A percentile compares a stretch with the other conserved stretches of the same genome.
Conservation (phyloP, 1,284 basidiomycete species). For the Marasmius tenuissimus region DNA sequence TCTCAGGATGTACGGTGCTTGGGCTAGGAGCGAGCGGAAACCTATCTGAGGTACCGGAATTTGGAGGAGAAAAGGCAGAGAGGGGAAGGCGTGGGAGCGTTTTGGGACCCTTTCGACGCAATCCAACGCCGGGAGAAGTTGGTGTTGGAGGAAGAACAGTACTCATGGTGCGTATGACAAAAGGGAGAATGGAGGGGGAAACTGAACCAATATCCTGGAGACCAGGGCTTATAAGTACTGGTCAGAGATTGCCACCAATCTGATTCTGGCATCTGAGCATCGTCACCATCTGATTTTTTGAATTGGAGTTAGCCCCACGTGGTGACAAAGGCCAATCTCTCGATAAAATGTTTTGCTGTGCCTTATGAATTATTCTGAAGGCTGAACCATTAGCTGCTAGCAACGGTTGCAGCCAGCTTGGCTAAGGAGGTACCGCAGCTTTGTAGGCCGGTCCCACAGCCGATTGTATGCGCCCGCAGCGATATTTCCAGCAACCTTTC, state of each 20-base stretch:
- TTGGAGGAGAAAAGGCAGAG: slow-evolving; percentile 71
- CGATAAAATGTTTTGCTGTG: too few relatives aligned
- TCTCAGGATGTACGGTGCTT: slow-evolving; percentile 58
- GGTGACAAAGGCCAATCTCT: too few relatives aligned
- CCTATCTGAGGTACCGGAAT: slow-evolving; percentile 59
- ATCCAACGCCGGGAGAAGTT: slow-evolving; percentile 40
- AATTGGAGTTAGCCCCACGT: too few relatives aligned
- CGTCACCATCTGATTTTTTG: not conserved
- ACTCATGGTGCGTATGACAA: slow-evolving; percentile 22
- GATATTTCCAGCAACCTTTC: too few relatives aligned
- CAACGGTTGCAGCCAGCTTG: too few relatives aligned
- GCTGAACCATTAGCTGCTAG: too few relatives aligned
- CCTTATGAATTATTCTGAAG: too few relatives aligned
- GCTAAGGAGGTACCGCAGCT: too few relatives aligned
- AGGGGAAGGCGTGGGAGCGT: slow-evolving; percentile 65
- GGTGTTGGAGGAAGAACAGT: slow-evolving; percentile 28
- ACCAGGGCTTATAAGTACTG: not conserved
- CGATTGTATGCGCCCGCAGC: too few relatives aligned
- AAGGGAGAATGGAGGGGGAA: not conserved
- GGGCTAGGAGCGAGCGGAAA: slow-evolving; percentile 73
- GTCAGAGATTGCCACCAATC: not conserved
- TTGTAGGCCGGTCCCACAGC: too few relatives aligned
- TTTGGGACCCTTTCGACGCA: slow-evolving; percentile 61
- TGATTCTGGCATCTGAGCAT: not conserved
- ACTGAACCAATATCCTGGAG: not conserved